Evolutionary conservation across 2,329 filamentous ascomycete genomes (phyloP).

Genomic region (Talaromyces sp.): DNA sequence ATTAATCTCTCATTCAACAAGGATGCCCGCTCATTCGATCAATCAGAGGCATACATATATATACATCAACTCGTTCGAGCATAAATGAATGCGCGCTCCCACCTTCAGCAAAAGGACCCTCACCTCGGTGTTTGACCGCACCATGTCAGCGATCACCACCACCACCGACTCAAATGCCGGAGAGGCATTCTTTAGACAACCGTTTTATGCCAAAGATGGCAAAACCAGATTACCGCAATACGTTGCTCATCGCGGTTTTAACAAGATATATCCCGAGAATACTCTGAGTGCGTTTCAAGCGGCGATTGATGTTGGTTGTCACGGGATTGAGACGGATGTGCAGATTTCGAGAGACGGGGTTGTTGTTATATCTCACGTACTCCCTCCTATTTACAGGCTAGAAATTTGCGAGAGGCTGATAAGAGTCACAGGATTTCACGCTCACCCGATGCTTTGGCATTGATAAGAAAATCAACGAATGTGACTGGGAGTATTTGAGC

Average conservation of each 20-base stretch:
- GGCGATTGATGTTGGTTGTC: slow-evolving; percentile 69
- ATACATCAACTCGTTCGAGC: no score
- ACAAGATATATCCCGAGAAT: slow-evolving; percentile 78
- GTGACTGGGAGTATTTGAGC: slow-evolving; percentile 70
- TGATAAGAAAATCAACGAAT: slow-evolving; percentile 69
- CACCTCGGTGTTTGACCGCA: neutral
- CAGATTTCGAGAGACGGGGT: slow-evolving; percentile 79
- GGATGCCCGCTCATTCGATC: neutral
- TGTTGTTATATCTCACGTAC: slow-evolving; percentile 78
- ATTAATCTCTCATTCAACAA: neutral
- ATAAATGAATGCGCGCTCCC: neutral
- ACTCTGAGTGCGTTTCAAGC: slow-evolving; percentile 73
- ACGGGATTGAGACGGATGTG: slow-evolving; percentile 85
- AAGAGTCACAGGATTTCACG: slow-evolving; percentile 59
- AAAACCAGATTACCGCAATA: slow-evolving; percentile 31
- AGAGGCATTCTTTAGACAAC: slow-evolving; percentile 7
- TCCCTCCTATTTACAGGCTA: neutral
- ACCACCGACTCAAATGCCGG: neutral
- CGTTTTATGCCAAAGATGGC: slow-evolving; percentile 12
- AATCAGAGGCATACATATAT: neutral
- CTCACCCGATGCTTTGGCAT: slow-evolving; percentile 79
- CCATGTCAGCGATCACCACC: neutral
- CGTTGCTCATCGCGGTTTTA: slow-evolving; percentile 51
- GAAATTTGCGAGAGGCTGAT: neutral
- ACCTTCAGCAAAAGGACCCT: neutral